Evolutionary conservation across 1,284 basidiomycete genomes (phyloP).

Genomic region (Ceratobasidium sp.): DNA sequence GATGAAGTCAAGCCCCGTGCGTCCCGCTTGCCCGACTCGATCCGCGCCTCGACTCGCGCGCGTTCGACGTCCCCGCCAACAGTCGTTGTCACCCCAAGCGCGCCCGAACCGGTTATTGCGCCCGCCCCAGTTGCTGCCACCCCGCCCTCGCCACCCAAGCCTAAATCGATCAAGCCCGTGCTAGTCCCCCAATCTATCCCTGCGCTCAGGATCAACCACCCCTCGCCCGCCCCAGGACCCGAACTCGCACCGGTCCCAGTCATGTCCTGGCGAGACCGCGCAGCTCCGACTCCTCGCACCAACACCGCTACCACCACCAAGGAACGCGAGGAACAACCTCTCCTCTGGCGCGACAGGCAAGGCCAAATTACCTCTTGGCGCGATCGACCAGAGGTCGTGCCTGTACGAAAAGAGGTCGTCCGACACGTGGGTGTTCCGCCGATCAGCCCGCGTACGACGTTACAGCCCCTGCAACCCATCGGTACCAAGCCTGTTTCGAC

Average conservation of each 20-base stretch:
- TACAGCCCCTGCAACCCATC: constrained; percentile 21
- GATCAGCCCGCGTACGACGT: not conserved
- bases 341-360: constrained; percentile 6
- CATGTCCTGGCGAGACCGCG: constrained; percentile 44
- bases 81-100: constrained; percentile 3
- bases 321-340: not conserved
- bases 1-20: constrained; percentile 39
- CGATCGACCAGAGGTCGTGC: not conserved
- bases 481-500: constrained; percentile 20
- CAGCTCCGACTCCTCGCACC: not conserved
- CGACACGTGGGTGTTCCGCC: constrained; percentile 16
- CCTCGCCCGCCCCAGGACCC: not conserved
- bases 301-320: not conserved
- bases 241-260: constrained; percentile 39
- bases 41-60: constrained; percentile 41
- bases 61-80: constrained; percentile 35
- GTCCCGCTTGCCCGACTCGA: constrained; percentile 33
- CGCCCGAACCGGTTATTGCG: not conserved
- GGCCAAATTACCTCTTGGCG: constrained; percentile 8
- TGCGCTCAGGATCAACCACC: constrained; percentile 32
- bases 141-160: constrained; percentile 35
- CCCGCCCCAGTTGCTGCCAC: not conserved
- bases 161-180: constrained; percentile 19
- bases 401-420: constrained; percentile 2
- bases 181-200: constrained; percentile 43